A percentile compares a stretch with the other conserved stretches of the same genome.
Evolutionary conservation across 2,329 filamentous ascomycete genomes (phyloP).

Genomic region (Tolypocladium tropicale): DNA sequence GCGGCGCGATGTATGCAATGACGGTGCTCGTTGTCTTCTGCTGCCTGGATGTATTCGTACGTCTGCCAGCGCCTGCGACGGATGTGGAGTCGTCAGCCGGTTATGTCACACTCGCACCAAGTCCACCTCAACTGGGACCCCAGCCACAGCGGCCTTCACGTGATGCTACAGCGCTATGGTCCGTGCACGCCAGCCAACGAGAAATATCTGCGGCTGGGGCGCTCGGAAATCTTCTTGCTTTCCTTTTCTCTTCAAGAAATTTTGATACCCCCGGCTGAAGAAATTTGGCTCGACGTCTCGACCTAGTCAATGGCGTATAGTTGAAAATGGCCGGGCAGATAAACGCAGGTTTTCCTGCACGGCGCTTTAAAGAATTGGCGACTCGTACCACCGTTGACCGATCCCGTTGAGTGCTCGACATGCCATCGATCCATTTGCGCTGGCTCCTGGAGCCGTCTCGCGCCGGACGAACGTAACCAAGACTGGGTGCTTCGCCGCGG

Average conservation of each 20-base stretch:
- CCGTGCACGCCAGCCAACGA: conserved; percentile 13
- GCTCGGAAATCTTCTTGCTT: conserved; percentile 5
- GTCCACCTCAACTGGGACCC: too few species aligned
- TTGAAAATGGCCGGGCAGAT: conserved; percentile 51
- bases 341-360: conserved; percentile 29
- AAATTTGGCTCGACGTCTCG: conserved; percentile 41
- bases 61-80: not conserved
- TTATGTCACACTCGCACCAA: not conserved
- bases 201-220: not conserved
- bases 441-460: not conserved
- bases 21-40: not conserved
- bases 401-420: conserved; percentile 57
- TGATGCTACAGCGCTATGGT: conserved; percentile 6
- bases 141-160: not conserved
- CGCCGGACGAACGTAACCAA: not conserved
- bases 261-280: conserved; percentile 46
- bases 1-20: not conserved
- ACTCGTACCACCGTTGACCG: conserved; percentile 44
- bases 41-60: not conserved
- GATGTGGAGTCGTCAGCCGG: not conserved
- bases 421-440: conserved; percentile 14
- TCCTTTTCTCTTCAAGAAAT: conserved; percentile 36
- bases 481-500: not conserved
- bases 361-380: conserved; percentile 57
- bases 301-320: conserved; percentile 32